phyloP scores from a whole-genome alignment of 2,329 filamentous ascomycete species.

The Colletotrichum sansevieriae region DNA sequence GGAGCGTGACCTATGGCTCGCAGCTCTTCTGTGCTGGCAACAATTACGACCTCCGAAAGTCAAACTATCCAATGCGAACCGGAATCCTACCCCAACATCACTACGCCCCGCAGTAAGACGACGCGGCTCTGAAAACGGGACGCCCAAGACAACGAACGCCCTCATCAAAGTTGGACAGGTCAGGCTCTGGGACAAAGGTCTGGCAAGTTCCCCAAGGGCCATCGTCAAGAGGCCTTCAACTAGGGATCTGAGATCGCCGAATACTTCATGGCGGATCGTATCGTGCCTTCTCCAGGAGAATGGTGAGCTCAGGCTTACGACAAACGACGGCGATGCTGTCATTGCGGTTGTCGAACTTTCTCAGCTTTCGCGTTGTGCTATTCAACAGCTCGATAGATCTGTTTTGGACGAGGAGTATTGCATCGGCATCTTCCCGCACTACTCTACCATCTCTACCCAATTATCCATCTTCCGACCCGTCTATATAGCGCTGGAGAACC shows the following conservation, averaged over 20 bases:
- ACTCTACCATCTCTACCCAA: conserved; percentile 79
- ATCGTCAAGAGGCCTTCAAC: conserved; percentile 71
- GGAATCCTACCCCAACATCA: conserved; percentile 53
- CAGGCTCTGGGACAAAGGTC: conserved; percentile 88
- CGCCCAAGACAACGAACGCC: conserved; percentile 58
- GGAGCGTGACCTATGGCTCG: conserved; percentile 84
- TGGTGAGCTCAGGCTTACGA: conserved; percentile 91
- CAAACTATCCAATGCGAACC: conserved; percentile 63
- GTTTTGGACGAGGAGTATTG: conserved; percentile 94
- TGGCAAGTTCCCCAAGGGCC: conserved; percentile 65
- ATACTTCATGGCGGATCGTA: conserved; percentile 84
- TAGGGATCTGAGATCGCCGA: conserved; percentile 65
- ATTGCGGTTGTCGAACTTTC: conserved; percentile 88
- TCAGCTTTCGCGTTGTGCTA: conserved; percentile 88
- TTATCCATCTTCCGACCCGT: conserved; percentile 87
- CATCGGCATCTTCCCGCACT: conserved; percentile 95
- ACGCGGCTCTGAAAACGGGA: conserved; percentile 39
- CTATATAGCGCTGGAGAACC: conserved; percentile 87
- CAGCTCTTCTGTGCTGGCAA: conserved; percentile 85
- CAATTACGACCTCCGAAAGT: conserved; percentile 74
- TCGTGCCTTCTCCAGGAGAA: conserved; percentile 96
- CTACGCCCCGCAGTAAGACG: conserved; percentile 47
- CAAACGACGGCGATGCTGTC: conserved; percentile 84
- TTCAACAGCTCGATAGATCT: conserved; percentile 90
- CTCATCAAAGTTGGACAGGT: conserved; percentile 97